phyloP scores from a whole-genome alignment of 805 yeast species.

The Pichia cephalocereana region DNA sequence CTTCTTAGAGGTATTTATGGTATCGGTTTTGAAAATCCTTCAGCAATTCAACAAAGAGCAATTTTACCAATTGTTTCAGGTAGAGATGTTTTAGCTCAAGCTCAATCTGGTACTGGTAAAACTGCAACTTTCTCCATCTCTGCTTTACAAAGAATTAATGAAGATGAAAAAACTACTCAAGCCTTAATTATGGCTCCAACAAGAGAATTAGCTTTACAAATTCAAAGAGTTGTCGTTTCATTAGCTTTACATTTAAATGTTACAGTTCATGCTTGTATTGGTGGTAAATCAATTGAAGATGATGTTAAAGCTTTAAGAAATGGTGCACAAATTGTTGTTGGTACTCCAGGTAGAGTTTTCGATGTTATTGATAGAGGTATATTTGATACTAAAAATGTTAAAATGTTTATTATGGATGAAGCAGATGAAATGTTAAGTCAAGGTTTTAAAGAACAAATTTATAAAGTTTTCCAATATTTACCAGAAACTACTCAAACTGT shows the following conservation, averaged over 20 bases:
- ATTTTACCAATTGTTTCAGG: conserved; percentile 91
- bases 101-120: conserved; percentile 99
- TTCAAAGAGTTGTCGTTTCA: conserved; percentile 77
- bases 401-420: conserved; percentile 89
- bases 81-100: conserved; percentile 95
- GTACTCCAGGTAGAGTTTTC: conserved; percentile 93
- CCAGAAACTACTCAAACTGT: conserved; percentile 89
- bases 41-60: conserved; percentile 97
- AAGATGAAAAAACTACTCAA: conserved; percentile 64
- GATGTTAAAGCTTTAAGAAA: conserved; percentile 65
- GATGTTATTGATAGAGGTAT: conserved; percentile 85
- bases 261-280: conserved; percentile 85
- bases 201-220: conserved; percentile 91
- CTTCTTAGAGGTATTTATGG: conserved; percentile 73
- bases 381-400: conserved; percentile 63
- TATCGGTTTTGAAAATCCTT: conserved; percentile 93
- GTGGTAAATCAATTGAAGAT: conserved; percentile 79
- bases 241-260: conserved; percentile 84
- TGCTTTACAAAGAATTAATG: conserved; percentile 78
- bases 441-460: conserved; percentile 93
- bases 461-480: conserved; percentile 76
- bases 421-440: conserved; percentile 92
- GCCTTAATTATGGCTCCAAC: conserved; percentile 92
- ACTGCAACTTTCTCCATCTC: conserved; percentile 97
- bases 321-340: conserved; percentile 89